Evolutionary conservation across 306 rosid genomes (phyloP).

Genomic region (Fagus sylvatica): DNA sequence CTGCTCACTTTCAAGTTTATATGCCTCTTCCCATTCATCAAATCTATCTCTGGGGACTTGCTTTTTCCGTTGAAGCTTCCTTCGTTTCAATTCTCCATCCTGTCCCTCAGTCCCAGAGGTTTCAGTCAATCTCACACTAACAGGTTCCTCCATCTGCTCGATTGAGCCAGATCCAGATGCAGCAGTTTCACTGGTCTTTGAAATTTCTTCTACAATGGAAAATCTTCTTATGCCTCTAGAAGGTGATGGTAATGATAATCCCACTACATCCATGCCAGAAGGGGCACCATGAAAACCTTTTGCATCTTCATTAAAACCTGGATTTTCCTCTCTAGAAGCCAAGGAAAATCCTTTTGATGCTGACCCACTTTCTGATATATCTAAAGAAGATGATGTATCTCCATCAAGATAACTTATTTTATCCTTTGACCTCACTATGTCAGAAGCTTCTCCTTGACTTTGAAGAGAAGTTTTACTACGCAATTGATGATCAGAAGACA

Average conservation of each 20-base stretch:
- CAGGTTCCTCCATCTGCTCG: slow-evolving; percentile 40
- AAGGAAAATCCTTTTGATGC: slow-evolving; percentile 46
- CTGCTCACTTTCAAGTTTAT: slow-evolving; percentile 66
- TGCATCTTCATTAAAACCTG: slow-evolving; percentile 38
- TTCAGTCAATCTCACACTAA: slow-evolving; percentile 40
- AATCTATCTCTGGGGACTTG: slow-evolving; percentile 77
- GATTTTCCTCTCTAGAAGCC: slow-evolving; percentile 54
- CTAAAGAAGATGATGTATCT: slow-evolving; percentile 44
- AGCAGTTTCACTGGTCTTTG: slow-evolving; percentile 26
- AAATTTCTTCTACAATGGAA: slow-evolving; percentile 37
- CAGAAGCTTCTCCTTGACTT: slow-evolving; percentile 45
- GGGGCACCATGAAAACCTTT: slow-evolving; percentile 40
- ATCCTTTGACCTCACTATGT: slow-evolving; percentile 33
- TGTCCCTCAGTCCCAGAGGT: slow-evolving; percentile 44
- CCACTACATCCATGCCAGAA: slow-evolving; percentile 43
- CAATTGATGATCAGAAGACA: slow-evolving; percentile 45
- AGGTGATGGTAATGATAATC: slow-evolving; percentile 36
- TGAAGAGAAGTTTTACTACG: slow-evolving; percentile 22
- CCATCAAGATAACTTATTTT: slow-evolving; percentile 47
- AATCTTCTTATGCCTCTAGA: slow-evolving; percentile 26
- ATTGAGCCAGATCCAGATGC: slow-evolving; percentile 39
- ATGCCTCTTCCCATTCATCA: slow-evolving; percentile 97
- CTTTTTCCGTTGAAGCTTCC: slow-evolving; percentile 68
- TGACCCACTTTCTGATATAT: slow-evolving; percentile 44
- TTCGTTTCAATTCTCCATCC: slow-evolving; percentile 69